Evolutionary conservation across 139 green algal species (phyloP), one percentile per base, ranked within the genome.

Genomic region (Edaphochlamys debaryana): DNA sequence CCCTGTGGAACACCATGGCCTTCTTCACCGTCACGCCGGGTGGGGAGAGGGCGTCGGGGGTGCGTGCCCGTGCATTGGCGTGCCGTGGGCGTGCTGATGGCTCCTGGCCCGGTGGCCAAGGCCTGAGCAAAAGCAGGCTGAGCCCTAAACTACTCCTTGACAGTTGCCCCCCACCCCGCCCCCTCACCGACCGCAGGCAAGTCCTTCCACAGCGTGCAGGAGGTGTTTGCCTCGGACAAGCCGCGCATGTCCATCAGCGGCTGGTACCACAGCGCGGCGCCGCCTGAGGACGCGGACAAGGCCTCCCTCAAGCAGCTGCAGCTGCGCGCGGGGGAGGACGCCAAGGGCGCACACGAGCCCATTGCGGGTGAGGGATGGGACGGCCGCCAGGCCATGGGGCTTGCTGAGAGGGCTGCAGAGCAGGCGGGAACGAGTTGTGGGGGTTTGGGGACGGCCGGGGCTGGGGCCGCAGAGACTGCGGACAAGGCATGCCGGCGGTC

Each of bases 11-110:
- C 92, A 91, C 74, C 41, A 96, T 98, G 93, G 95, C 91, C 56
- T 89, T 97, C 75, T 98, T 98, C 90, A 89, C 82, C 38, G 95
- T 98, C 40, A 80, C 89, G 70, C 95, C 95, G 0, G 95, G 95
- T 32, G 69, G 67, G 77, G 27, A n/a, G 30, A 22, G 32, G 45
- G 6, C 1, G 23, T 0, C 11, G 38, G 5, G 25, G 67, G 36
- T 4, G 22, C 19, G 13, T 3, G 63, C 11, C 27, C 1, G 17
- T 9, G 17, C 34, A 11, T 9, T 30, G 64, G 11, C 19, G 3
- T 11, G 34, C 20, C 17, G 34, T 42, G 64, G 64, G 17, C 17
- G 19, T 3, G 64, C 25, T n/a, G 56, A 6, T 25, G 56, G 56
- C 56, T 6, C 25, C 2, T 3, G 56, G 9, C 25, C 2, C 0